Base-by-base conservation (phyloP, 176 grass and related monocot species). In the Triticum dicoccoides region DNA sequence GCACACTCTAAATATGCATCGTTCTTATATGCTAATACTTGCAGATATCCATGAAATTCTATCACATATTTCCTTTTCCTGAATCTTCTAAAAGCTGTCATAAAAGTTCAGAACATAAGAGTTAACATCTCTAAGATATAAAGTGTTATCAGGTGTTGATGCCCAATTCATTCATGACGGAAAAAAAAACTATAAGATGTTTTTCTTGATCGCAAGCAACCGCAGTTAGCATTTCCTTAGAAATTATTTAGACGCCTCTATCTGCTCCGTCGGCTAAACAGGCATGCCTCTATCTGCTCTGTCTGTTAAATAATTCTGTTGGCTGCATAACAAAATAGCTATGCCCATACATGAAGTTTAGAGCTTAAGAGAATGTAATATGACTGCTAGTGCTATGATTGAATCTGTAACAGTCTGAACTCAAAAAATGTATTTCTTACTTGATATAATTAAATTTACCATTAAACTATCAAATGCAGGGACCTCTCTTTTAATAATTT, bases 401-500 rank as follows among this genome's bases (percentile, higher is more conserved):
- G 15, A 86, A 71, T 15, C 27, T 52, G 2, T 39, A 89, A 3
- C 72, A 69, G 44, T 76, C 11, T 78, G 24, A 54, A 71, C 13
- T 82, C 8, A 83, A 15, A 71, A 2, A 21, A 44, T 83, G 72
- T 25, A 59, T 24, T 65, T 81, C 15, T 59, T 41, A 63, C 56
- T 79, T 63, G 34, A 21, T 39, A 29, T 54, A 73, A 72, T 38
- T 20, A 38, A 71, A 24, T 68, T 13, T 89, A 69, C 29, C 23
- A 54, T 8, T n/a, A 58, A 83, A 69, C 17, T 44, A 88, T 82
- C 41, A 71, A 82, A 73, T 92, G 82, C 89, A 98, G 96, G 78
- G 96, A 98, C 69, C 82, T 96, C 84, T 97, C 94, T 45, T 86
- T 88, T 76, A 98, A 98, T 82, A 92, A 92, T 64, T 98, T 98